Conservation (phyloP, 2,329 filamentous ascomycete species). For the Botrytis tulipae region DNA sequence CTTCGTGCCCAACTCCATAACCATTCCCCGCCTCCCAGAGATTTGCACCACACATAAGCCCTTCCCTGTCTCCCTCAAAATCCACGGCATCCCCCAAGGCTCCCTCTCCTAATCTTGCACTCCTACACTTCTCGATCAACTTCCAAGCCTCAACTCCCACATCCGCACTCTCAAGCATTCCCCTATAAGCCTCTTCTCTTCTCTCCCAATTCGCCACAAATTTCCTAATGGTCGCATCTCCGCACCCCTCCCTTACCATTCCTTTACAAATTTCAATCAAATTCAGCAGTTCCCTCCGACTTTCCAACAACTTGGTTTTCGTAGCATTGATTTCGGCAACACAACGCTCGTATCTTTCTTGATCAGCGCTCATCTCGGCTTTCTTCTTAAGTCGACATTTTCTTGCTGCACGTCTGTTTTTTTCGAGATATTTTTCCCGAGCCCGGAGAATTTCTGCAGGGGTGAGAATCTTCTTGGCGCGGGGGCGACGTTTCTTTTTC, state of each 20-base stretch:
- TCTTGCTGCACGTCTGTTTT: not conserved
- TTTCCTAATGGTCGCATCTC: not conserved
- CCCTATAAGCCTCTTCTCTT: constrained; percentile 10
- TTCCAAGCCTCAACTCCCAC: not conserved
- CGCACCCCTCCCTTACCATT: not conserved
- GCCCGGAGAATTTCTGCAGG: not conserved
- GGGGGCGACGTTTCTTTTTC: constrained; percentile 5
- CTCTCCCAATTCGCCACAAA: constrained; percentile 2
- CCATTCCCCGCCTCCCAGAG: not conserved
- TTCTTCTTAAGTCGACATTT: constrained; percentile 16
- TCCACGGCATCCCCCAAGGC: not conserved
- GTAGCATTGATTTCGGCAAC: not conserved
- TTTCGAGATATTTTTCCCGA: constrained; percentile 6
- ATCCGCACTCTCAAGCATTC: not conserved
- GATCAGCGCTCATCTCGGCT: not conserved
- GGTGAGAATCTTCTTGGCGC: not conserved
- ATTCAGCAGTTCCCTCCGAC: not conserved
- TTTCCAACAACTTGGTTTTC: not conserved
- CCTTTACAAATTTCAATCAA: constrained; percentile 8
- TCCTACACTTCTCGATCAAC: constrained; percentile 1
- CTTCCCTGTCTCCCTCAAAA: not conserved
- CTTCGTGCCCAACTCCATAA: not conserved
- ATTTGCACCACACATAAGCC: too few relatives aligned
- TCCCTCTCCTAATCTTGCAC: not conserved
- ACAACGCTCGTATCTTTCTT: not conserved